These are phyloP conservation scores for Scedosporium apiospermum DNA, from an alignment of 2,329 filamentous ascomycete genomes.

Conservation along the genomic window DNA sequence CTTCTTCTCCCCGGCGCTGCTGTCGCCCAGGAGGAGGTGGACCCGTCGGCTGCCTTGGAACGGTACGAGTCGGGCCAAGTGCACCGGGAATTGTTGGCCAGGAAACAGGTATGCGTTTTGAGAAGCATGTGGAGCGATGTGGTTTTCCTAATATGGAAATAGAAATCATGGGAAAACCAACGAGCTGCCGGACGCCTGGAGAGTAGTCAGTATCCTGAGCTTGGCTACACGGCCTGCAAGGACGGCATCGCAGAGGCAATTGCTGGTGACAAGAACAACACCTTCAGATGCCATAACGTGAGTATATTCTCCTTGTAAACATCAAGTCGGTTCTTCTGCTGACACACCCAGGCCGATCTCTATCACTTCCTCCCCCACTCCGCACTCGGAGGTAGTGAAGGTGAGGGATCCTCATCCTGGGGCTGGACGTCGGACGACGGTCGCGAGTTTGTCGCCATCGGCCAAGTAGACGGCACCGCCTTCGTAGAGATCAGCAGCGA, in stretches of 20 bases:
- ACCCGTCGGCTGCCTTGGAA: background rate
- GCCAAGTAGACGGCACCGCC: constrained; percentile 33
- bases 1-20: background rate
- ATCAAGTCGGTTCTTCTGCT: background rate
- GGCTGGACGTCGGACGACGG: constrained; percentile 37
- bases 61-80: background rate
- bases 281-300: constrained; percentile 38
- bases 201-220: constrained; percentile 24
- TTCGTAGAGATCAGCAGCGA: constrained; percentile 32
- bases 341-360: constrained; percentile 27
- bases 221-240: constrained; percentile 28
- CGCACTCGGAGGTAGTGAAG: constrained; percentile 35
- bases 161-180: constrained; percentile 2
- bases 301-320: background rate
- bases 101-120: background rate
- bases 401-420: constrained; percentile 29
- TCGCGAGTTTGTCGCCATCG: constrained; percentile 34
- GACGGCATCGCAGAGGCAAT: constrained; percentile 33
- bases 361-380: constrained; percentile 46
- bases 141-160: background rate
- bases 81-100: background rate
- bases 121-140: background rate
- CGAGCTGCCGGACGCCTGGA: constrained; percentile 21
- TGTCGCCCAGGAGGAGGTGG: background rate
- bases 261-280: constrained; percentile 34